Conservation (phyloP, 345 rosid genomes). For the Gynandropsis gynandra region DNA sequence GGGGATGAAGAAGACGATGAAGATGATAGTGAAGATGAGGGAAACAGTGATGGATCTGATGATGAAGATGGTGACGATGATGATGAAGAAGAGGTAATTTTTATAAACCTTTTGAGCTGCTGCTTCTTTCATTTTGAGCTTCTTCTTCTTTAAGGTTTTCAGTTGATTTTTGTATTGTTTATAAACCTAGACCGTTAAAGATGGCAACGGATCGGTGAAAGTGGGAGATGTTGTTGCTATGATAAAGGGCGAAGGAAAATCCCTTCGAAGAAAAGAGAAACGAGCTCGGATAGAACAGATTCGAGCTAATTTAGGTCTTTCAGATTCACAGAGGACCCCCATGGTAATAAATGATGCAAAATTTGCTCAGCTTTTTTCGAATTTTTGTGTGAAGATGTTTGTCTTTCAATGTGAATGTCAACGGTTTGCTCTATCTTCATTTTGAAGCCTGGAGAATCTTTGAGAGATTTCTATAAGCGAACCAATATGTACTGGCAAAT, state of each 20-base stretch:
- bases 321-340: slow-evolving; percentile 95
- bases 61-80: slow-evolving; percentile 35
- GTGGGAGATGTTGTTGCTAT: slow-evolving; percentile 85
- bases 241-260: slow-evolving; percentile 73
- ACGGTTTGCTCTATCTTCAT: slow-evolving; percentile 18
- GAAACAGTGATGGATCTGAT: slow-evolving; percentile 44
- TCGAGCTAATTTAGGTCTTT: slow-evolving; percentile 89
- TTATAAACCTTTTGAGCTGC: too few relatives aligned
- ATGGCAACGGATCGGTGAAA: slow-evolving; percentile 40
- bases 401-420: slow-evolving; percentile 7
- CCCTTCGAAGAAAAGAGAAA: slow-evolving; percentile 80
- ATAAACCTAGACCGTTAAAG: slow-evolving; percentile 33
- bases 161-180: slow-evolving; percentile 6
- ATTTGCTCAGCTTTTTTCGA: not conserved
- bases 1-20: slow-evolving; percentile 69
- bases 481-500: slow-evolving; percentile 96
- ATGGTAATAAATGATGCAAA: too few relatives aligned
- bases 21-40: slow-evolving; percentile 41
- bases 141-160: slow-evolving; percentile 1
- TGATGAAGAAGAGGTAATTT: slow-evolving; percentile 43
- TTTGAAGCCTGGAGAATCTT: slow-evolving; percentile 84
- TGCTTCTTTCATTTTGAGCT: slow-evolving; percentile 12
- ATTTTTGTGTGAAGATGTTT: not conserved
- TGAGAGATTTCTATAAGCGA: slow-evolving; percentile 86
- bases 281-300: slow-evolving; percentile 90